Evolutionary conservation across 108 stramenopile genomes (phyloP).

Genomic region (Conticribra guillardii): DNA sequence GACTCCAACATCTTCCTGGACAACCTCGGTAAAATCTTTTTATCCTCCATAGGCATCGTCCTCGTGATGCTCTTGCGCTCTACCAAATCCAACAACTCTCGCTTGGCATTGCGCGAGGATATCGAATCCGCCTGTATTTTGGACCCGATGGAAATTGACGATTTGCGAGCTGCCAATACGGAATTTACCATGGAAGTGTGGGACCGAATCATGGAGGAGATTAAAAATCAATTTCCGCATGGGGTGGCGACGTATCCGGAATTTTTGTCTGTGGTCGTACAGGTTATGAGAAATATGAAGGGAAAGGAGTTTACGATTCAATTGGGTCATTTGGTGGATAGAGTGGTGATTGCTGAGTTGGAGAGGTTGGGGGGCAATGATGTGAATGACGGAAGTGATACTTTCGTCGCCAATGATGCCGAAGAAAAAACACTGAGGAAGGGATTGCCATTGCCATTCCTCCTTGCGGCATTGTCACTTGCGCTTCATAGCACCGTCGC

Average conservation of each 20-base stretch:
- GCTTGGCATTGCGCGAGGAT: slow-evolving; percentile 60
- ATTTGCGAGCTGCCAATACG: slow-evolving; percentile 75
- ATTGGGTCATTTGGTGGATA: slow-evolving; percentile 82
- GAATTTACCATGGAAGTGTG: slow-evolving; percentile 65
- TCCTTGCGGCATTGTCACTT: slow-evolving; percentile 67
- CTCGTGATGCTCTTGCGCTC: slow-evolving; percentile 65
- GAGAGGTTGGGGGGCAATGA: slow-evolving; percentile 20
- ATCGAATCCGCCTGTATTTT: slow-evolving; percentile 62
- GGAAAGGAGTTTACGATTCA: slow-evolving; percentile 80
- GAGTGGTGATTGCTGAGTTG: slow-evolving; percentile 64
- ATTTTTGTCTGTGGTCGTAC: slow-evolving; percentile 58
- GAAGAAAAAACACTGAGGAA: background rate
- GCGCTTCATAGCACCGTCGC: slow-evolving; percentile 61
- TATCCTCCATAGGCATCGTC: slow-evolving; percentile 63
- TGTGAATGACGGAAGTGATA: slow-evolving; percentile 6
- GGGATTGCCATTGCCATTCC: slow-evolving; percentile 50
- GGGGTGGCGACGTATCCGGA: slow-evolving; percentile 58
- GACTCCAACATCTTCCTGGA: slow-evolving; percentile 79
- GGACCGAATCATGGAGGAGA: slow-evolving; percentile 47
- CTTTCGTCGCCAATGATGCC: background rate
- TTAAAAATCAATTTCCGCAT: slow-evolving; percentile 34
- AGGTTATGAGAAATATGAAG: slow-evolving; percentile 50
- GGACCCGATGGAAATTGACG: slow-evolving; percentile 87
- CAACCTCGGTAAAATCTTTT: slow-evolving; percentile 79
- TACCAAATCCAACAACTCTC: slow-evolving; percentile 60